Base-by-base conservation (phyloP, 2,329 filamentous ascomycete genomes). In the Pezicula radicicola region DNA sequence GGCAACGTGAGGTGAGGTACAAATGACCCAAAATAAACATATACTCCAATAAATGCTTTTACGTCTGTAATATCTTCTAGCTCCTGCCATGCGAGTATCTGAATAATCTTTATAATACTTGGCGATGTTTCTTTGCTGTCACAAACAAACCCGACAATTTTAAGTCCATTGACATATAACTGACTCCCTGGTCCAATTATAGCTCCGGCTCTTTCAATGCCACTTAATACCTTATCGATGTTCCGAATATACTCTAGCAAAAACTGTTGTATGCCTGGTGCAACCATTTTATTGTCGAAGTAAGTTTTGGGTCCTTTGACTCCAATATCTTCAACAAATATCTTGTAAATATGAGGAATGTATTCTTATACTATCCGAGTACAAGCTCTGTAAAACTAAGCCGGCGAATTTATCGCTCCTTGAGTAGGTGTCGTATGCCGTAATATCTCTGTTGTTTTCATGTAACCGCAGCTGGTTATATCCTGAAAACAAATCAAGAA, bases 281-380 rank as follows among this genome's bases (percentile, higher is more conserved):
- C 6, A 15, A n/a, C 25, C 19, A 27, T 16, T 30, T 49, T 13
- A 15, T 33, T 27, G 18, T 33, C 28, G 28, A 42, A 49, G 5
- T 40, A 12, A n/a, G 5, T n/a, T 28, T 28, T 28, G 5, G 27
- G 27, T 28, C 27, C 27, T 9, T 28, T 28, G 15, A 46, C 30
- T 39, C 15, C 18, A 21, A 48, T 48, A 48, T 48, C 46, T 8
- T 48, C 46, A 9, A 48, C 21, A n/a, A 48, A 48, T 7, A n/a
- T 9, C 18, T 13, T 48, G 15, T 8, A 13, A 21, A 8, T 25
- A 28, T 25, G 6, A 8, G 13, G 19, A 5, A 19, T 15, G 19
- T 37, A 9, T n/a, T 46, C 30, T 18, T 46, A 6, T 6, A 46
- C 13, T 15, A 46, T 46, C 33, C 13, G 4, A 3, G 15, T 28